These are phyloP conservation scores for Hygrophorus russula DNA, from an alignment of 768 basidiomycete genomes.

Conservation along the genomic window DNA sequence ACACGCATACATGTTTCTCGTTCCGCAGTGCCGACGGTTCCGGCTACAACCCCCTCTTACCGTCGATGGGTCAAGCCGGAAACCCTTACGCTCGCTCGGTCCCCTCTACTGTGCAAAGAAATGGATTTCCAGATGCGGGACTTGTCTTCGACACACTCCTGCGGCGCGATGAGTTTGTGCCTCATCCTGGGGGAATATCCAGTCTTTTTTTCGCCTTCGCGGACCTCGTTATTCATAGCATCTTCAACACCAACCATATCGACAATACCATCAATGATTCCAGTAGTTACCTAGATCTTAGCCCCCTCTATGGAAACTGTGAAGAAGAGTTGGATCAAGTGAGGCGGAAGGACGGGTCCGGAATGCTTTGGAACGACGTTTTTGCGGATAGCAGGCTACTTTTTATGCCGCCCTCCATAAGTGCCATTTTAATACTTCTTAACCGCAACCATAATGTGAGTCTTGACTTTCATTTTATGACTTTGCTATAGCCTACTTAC, in stretches of 20 bases:
- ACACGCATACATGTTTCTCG: conserved; percentile 28
- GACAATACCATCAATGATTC: conserved; percentile 48
- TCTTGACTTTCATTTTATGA: conserved; percentile 7
- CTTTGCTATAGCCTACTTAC: conserved; percentile 1
- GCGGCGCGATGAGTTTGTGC: conserved; percentile 31
- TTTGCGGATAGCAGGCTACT: conserved; percentile 59
- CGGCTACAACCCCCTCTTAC: conserved; percentile 43
- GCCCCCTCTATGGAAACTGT: conserved; percentile 59
- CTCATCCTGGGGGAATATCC: conserved; percentile 62
- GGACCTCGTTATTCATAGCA: conserved; percentile 60
- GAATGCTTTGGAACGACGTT: conserved; percentile 53
- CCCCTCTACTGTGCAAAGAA: conserved; percentile 31
- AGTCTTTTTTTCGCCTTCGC: conserved; percentile 74
- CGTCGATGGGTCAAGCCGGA: conserved; percentile 47
- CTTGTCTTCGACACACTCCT: conserved; percentile 67
- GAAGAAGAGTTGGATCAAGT: conserved; percentile 34
- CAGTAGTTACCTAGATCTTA: conserved; percentile 69
- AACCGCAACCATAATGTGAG: conserved; percentile 66
- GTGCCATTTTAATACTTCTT: conserved; percentile 59
- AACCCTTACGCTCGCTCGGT: conserved; percentile 63
- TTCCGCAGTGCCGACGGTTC: conserved; percentile 52
- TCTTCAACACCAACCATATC: conserved; percentile 44
- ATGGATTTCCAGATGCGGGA: conserved; percentile 49
- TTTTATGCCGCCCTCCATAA: conserved; percentile 62
- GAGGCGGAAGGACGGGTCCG: conserved; percentile 53